Percentiles rank a stretch among this genome's conserved stretches.
phyloP scores from a whole-genome alignment of 2,329 filamentous ascomycete species.

The Phialophora chinensis region DNA sequence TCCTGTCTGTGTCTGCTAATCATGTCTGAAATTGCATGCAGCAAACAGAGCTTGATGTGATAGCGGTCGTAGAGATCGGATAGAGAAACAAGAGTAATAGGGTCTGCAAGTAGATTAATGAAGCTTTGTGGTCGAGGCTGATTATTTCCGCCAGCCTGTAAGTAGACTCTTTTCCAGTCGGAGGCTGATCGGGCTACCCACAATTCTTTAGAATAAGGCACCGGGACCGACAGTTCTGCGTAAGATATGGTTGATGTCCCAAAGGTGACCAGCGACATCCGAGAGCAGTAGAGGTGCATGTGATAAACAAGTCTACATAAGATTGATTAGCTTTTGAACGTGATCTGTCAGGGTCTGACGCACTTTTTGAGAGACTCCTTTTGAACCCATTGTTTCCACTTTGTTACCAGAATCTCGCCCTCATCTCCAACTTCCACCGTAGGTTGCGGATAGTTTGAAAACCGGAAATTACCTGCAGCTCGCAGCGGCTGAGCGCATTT shows the following conservation, averaged over 20 bases:
- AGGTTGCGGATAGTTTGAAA: not conserved
- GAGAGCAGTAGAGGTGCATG: slow-evolving; percentile 3
- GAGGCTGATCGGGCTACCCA: slow-evolving; percentile 1
- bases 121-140: slow-evolving; percentile 2
- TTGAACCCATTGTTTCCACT: slow-evolving; percentile 15
- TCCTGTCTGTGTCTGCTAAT: slow-evolving; percentile 6
- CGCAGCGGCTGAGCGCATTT: not conserved
- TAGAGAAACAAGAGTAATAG: not conserved
- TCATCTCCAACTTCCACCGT: not conserved
- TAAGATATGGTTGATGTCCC: slow-evolving; percentile 10
- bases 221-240: slow-evolving; percentile 10
- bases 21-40: not conserved
- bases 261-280: not conserved
- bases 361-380: slow-evolving; percentile 15
- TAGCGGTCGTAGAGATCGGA: slow-evolving; percentile 8
- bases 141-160: not conserved
- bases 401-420: slow-evolving; percentile 9
- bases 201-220: slow-evolving; percentile 7
- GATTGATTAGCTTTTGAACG: not conserved
- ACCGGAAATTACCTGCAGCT: not conserved
- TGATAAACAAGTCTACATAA: slow-evolving; percentile 3
- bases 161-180: slow-evolving; percentile 10
- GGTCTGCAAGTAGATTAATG: slow-evolving; percentile 10
- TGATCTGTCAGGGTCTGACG: not conserved
- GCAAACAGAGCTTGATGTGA: not conserved